Conservation (phyloP, 1,284 basidiomycete genomes). For the Ustilago shanxiensis region DNA sequence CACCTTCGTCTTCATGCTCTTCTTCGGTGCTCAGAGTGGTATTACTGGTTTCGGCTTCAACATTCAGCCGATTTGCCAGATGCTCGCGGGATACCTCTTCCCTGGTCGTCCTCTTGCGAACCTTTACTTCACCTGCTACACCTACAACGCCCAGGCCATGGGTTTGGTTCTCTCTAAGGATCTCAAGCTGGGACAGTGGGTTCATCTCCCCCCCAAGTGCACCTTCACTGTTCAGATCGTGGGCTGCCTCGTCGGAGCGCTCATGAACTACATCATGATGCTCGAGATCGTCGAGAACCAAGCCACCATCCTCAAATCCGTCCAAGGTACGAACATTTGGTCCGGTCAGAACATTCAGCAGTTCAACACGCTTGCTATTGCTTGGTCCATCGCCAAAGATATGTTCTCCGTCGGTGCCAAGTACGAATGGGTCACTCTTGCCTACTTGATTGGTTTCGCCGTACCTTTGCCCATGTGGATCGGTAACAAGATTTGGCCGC, state of each 20-base stretch:
- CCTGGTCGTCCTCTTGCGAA: constrained; percentile 54
- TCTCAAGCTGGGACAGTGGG: constrained; percentile 54
- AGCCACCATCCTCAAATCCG: constrained; percentile 47
- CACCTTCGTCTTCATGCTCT: constrained; percentile 33
- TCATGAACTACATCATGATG: constrained; percentile 53
- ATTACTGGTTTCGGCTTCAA: constrained; percentile 45
- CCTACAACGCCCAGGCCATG: constrained; percentile 45
- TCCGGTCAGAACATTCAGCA: constrained; percentile 49
- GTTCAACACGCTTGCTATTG: constrained; percentile 48
- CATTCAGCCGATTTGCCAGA: constrained; percentile 53
- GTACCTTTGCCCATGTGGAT: constrained; percentile 35
- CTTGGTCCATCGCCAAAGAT: constrained; percentile 52
- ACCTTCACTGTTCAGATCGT: constrained; percentile 48
- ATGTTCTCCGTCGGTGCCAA: constrained; percentile 44
- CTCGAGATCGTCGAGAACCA: constrained; percentile 27
- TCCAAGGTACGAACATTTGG: constrained; percentile 50
- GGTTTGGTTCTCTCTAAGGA: constrained; percentile 30
- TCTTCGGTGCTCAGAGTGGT: constrained; percentile 29
- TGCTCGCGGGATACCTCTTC: constrained; percentile 52
- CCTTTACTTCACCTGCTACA: constrained; percentile 55
- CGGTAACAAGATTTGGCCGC: constrained; percentile 39
- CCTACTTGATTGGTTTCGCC: constrained; percentile 30
- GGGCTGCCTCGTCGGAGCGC: constrained; percentile 45
- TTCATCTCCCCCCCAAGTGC: constrained; percentile 53
- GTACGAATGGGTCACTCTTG: constrained; percentile 41